These are phyloP conservation scores for Selaginella tamariscina DNA, from an alignment of 75 land plant species.

Conservation along the genomic window DNA sequence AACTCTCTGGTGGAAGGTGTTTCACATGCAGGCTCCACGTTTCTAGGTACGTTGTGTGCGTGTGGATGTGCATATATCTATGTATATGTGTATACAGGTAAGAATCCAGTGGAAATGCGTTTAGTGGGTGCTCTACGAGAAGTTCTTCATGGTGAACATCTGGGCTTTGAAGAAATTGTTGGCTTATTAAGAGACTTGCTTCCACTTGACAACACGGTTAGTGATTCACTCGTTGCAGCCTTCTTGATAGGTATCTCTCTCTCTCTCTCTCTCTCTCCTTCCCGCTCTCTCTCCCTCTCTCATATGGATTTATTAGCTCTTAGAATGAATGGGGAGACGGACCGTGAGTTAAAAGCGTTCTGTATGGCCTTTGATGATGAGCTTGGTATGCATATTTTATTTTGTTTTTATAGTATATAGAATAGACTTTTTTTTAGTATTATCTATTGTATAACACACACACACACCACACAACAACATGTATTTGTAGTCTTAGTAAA, in stretches of 20 bases:
- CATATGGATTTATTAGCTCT: too few relatives aligned
- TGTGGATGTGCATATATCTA: too few relatives aligned
- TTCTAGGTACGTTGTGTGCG: too few relatives aligned
- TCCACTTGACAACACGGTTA: constrained; percentile 40
- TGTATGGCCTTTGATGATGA: constrained; percentile 99
- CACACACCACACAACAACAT: not conserved
- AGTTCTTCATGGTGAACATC: constrained; percentile 82
- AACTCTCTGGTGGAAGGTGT: constrained; percentile 69
- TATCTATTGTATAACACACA: too few relatives aligned
- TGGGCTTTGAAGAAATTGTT: constrained; percentile 87
- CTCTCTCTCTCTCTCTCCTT: too few relatives aligned
- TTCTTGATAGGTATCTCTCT: too few relatives aligned
- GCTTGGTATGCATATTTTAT: constrained; percentile 36
- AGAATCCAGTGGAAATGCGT: constrained; percentile 56
- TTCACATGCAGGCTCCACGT: constrained; percentile 45
- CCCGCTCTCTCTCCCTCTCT: too few relatives aligned
- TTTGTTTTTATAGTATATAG: not conserved
- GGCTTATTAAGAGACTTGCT: constrained; percentile 68
- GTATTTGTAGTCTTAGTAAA: not conserved
- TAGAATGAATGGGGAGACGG: constrained; percentile 93
- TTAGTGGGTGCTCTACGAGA: constrained; percentile 93
- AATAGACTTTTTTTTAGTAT: too few relatives aligned
- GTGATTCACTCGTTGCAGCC: constrained; percentile 75
- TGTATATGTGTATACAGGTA: too few relatives aligned
- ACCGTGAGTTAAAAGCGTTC: constrained; percentile 86